A percentile compares a stretch with the other conserved stretches of the same genome.
Conservation (phyloP, 495 filamentous ascomycete genomes). For the Cudoniella acicularis region DNA sequence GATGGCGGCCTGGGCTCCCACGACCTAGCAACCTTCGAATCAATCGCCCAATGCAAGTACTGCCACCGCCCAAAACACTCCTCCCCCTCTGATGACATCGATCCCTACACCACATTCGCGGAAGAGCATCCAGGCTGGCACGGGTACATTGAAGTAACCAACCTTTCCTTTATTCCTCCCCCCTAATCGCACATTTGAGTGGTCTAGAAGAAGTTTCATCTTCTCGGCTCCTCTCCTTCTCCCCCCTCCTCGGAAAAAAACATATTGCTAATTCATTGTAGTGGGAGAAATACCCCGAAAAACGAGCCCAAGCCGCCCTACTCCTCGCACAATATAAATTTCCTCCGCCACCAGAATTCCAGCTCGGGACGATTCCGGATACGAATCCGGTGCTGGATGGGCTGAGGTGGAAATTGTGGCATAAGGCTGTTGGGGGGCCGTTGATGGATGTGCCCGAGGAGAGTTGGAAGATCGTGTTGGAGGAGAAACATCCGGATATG, state of each 20-base stretch:
- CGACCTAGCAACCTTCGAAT: not conserved
- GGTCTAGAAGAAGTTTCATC: too few relatives aligned
- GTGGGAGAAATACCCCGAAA: slow-evolving; percentile 67
- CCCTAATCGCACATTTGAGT: slow-evolving; percentile 52
- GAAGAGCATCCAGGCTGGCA: slow-evolving; percentile 17
- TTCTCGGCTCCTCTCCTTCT: too few relatives aligned
- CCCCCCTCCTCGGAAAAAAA: too few relatives aligned
- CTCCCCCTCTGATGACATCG: slow-evolving; percentile 18
- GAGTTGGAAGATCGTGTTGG: slow-evolving; percentile 53
- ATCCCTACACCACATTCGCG: slow-evolving; percentile 10
- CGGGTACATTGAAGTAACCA: slow-evolving; percentile 27
- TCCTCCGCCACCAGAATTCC: slow-evolving; percentile 54
- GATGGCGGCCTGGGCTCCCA: slow-evolving; percentile 21
- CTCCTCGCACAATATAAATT: slow-evolving; percentile 57
- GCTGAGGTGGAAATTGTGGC: slow-evolving; percentile 62
- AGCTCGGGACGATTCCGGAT: slow-evolving; percentile 52
- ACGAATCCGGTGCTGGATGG: slow-evolving; percentile 63
- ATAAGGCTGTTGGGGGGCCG: slow-evolving; percentile 53
- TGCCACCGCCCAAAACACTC: not conserved
- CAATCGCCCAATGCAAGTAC: not conserved
- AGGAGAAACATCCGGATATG: slow-evolving; percentile 64
- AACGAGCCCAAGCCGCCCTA: slow-evolving; percentile 52
- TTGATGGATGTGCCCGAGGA: slow-evolving; percentile 46
- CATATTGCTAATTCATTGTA: too few relatives aligned
- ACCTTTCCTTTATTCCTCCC: too few relatives aligned